phyloP scores from a whole-genome alignment of 495 filamentous ascomycete species.

The Daldinia concentrica region DNA sequence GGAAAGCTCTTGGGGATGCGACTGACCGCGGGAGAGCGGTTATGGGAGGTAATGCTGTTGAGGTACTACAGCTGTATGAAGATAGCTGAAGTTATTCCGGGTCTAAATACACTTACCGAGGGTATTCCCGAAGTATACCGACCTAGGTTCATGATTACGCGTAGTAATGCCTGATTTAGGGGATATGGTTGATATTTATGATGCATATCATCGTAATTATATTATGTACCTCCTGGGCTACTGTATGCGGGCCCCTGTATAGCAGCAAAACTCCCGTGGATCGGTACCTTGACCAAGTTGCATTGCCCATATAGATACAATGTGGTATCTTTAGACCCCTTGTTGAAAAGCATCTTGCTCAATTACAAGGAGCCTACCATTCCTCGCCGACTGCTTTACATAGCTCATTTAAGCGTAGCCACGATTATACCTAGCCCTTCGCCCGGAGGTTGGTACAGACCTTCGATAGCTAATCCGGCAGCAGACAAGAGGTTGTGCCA shows the following conservation, averaged over 20 bases:
- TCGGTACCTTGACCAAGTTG: no score
- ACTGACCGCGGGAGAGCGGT: slow-evolving; percentile 59
- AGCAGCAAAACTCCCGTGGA: no score
- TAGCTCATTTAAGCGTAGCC: not conserved
- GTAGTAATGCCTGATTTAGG: not conserved
- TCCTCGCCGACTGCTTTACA: not conserved
- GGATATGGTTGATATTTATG: not conserved
- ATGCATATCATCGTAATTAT: not conserved
- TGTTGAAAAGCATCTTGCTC: no score
- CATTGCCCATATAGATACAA: no score
- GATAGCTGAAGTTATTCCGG: slow-evolving; percentile 17
- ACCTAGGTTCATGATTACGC: not conserved
- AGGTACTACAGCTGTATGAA: slow-evolving; percentile 66
- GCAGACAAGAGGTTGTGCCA: not conserved
- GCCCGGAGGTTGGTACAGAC: not conserved
- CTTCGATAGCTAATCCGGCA: not conserved
- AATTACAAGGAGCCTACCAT: not conserved
- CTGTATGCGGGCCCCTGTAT: not conserved
- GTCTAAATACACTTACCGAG: not conserved
- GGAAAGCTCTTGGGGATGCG: slow-evolving; percentile 64
- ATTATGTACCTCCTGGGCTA: not conserved
- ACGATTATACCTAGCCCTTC: not conserved
- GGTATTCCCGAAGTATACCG: not conserved
- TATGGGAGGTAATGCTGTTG: slow-evolving; percentile 76
- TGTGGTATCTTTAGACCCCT: no score